Base-by-base conservation (phyloP, 2,329 filamentous ascomycete genomes). In the Trichoderma polysporum region DNA sequence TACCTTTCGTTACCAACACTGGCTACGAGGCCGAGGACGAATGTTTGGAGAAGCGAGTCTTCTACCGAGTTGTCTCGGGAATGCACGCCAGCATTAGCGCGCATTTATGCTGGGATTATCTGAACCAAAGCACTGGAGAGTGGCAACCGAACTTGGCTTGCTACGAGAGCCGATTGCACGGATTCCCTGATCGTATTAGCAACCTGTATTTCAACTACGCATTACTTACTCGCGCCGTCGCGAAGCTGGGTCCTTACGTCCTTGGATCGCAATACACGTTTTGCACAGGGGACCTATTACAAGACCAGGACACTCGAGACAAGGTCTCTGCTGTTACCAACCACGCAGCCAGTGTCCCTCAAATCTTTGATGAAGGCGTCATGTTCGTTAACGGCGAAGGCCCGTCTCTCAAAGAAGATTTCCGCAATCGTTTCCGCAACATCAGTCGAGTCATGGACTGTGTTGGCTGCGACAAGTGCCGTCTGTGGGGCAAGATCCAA, bases 141-240 rank as follows among this genome's bases (percentile, higher is more conserved):
- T 99, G 95, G 95, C 88, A 90, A 58, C 94, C 93, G 27, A 99
- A 99, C 74, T 78, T 97, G 63, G 83, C 89, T 70, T 99, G 95
- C 83, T 99, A 97, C 84, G 88, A 91, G 75, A 82, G 89, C 37
- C 89, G 95, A n/a, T 86, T 99, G 17, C 92, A 97, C 78, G 83
- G 85, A 25, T 88, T 91, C 76, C 93, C 94, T 0, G 95, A 99
- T 72, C 91, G 94, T 68, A 91, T 99, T 75, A 95, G 94, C 72
- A 99, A 99, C 79, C 85, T 99, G 58, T 99, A 99, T 83, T 99
- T 99, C 83, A 98, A 99, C 86, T 99, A 97, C 76, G 95, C 95
- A 0, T 86, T 99, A n/a, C 85, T 99, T 47, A 91, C 94, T 29
- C 91, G 95, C 58, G 95, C 95, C 13, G 87, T 98, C 47, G 91